Conservation (phyloP, 1,284 basidiomycete genomes). For the Termitomyces sp. region DNA sequence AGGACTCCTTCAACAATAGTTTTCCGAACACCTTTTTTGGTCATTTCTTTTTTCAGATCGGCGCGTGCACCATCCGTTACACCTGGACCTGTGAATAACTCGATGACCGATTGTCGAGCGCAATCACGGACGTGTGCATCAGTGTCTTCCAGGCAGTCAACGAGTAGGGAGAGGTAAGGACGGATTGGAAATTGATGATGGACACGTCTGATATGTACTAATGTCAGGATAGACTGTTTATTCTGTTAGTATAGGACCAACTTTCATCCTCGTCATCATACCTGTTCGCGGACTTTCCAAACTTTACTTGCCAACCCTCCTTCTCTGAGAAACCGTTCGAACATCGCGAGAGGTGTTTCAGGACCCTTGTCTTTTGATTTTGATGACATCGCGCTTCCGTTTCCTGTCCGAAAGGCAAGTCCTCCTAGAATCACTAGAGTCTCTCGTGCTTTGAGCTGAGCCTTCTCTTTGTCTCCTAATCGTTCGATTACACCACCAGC, state of each 20-base stretch:
- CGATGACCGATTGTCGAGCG: conserved; percentile 75
- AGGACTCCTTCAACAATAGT: conserved; percentile 74
- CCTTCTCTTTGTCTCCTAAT: conserved; percentile 75
- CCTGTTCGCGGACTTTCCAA: conserved; percentile 81
- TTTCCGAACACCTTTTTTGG: conserved; percentile 81
- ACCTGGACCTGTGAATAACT: conserved; percentile 77
- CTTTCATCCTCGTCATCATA: conserved; percentile 29
- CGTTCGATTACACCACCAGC: conserved; percentile 76
- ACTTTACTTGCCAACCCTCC: conserved; percentile 72
- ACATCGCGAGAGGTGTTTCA: conserved; percentile 71
- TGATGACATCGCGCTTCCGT: conserved; percentile 35
- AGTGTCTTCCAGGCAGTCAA: conserved; percentile 84
- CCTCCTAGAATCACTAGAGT: conserved; percentile 67
- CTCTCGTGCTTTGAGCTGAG: conserved; percentile 73
- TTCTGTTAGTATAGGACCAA: neutral
- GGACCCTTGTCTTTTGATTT: conserved; percentile 63
- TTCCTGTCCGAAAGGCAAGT: conserved; percentile 59
- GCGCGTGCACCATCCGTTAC: conserved; percentile 83
- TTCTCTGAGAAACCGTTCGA: conserved; percentile 75
- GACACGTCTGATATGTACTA: conserved; percentile 63
- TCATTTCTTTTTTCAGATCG: conserved; percentile 90
- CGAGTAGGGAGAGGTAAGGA: conserved; percentile 76
- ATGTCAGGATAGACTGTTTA: conserved; percentile 56
- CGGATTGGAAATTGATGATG: conserved; percentile 78
- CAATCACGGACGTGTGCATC: conserved; percentile 87